Percentiles rank a stretch among this genome's conserved stretches.
Evolutionary conservation across 768 basidiomycete species (phyloP).

Genomic region (Mycena amicta): DNA sequence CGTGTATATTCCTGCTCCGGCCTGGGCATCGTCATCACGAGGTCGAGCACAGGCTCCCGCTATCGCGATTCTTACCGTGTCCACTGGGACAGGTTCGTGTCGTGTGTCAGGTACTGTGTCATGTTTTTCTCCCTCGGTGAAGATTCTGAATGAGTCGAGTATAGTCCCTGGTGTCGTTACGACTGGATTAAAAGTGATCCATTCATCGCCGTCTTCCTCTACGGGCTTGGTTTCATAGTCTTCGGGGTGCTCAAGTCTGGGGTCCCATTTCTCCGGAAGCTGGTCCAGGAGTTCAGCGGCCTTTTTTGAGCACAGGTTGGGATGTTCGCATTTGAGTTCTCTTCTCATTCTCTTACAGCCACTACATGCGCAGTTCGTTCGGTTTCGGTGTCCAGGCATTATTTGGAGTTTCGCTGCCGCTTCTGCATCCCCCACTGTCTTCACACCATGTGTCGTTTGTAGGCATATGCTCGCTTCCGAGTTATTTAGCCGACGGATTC

Average conservation of each 20-base stretch:
- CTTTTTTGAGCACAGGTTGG: slow-evolving; percentile 1
- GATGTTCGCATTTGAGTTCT: slow-evolving; percentile 1
- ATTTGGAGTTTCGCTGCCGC: background rate
- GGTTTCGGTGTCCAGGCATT: background rate
- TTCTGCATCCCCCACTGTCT: slow-evolving; percentile 8
- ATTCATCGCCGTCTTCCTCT: background rate
- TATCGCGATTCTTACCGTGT: background rate
- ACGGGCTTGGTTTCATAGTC: slow-evolving; percentile 6
- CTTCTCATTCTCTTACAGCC: background rate
- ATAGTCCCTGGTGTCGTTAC: background rate
- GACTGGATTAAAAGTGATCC: background rate
- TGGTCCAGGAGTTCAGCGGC: slow-evolving; percentile 1
- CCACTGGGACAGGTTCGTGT: background rate
- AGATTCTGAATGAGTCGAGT: slow-evolving; percentile 13
- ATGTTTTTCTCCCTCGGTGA: slow-evolving; percentile 5
- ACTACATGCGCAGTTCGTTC: background rate
- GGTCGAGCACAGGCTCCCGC: too few species aligned
- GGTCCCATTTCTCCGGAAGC: slow-evolving; percentile 16
- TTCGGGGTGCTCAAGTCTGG: background rate
- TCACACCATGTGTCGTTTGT: background rate
- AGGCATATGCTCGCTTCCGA: slow-evolving; percentile 6
- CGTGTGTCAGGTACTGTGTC: background rate
- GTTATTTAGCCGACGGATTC: background rate
- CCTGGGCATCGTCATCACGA: background rate
- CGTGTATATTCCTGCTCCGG: background rate